These are phyloP conservation scores for Penicillium sp. DNA, from an alignment of 2,329 filamentous ascomycete species.

Conservation along the genomic window DNA sequence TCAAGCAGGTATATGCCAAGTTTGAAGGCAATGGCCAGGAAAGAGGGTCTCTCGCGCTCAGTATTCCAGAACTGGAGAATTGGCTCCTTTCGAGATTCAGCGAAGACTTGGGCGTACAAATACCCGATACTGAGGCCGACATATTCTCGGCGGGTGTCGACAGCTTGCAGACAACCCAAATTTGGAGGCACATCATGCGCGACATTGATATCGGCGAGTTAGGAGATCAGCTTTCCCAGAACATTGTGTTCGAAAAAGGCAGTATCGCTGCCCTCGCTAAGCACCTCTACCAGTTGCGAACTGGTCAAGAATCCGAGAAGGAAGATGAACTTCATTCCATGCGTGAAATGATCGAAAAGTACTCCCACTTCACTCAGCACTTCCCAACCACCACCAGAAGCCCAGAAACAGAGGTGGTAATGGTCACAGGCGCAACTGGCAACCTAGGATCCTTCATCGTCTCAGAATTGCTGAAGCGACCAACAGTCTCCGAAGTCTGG, in stretches of 20 bases:
- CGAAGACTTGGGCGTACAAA: slow-evolving; percentile 17
- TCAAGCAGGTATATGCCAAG: slow-evolving; percentile 47
- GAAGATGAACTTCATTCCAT: slow-evolving; percentile 48
- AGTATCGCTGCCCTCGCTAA: slow-evolving; percentile 49
- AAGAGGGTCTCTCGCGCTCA: slow-evolving; percentile 17
- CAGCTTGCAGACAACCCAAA: slow-evolving; percentile 57
- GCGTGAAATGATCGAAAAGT: slow-evolving; percentile 49
- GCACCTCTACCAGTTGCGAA: slow-evolving; percentile 46
- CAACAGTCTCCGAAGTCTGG: slow-evolving; percentile 48
- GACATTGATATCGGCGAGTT: slow-evolving; percentile 49
- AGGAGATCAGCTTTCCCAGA: slow-evolving; percentile 49
- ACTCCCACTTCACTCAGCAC: slow-evolving; percentile 37
- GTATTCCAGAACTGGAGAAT: slow-evolving; percentile 25
- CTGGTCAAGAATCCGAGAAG: slow-evolving; percentile 32
- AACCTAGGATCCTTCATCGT: slow-evolving; percentile 63
- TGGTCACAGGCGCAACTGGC: slow-evolving; percentile 65
- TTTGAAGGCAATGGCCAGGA: slow-evolving; percentile 43
- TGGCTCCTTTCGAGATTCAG: slow-evolving; percentile 46
- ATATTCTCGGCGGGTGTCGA: slow-evolving; percentile 61
- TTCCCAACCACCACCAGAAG: slow-evolving; percentile 28
- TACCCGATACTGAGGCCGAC: slow-evolving; percentile 47
- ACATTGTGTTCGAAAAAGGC: slow-evolving; percentile 59
- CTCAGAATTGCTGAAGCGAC: slow-evolving; percentile 40
- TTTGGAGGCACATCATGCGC: slow-evolving; percentile 53
- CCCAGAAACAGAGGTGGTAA: slow-evolving; percentile 24